phyloP scores from a whole-genome alignment of 306 rosid genomes.

The Pyrus pyrifolia region DNA sequence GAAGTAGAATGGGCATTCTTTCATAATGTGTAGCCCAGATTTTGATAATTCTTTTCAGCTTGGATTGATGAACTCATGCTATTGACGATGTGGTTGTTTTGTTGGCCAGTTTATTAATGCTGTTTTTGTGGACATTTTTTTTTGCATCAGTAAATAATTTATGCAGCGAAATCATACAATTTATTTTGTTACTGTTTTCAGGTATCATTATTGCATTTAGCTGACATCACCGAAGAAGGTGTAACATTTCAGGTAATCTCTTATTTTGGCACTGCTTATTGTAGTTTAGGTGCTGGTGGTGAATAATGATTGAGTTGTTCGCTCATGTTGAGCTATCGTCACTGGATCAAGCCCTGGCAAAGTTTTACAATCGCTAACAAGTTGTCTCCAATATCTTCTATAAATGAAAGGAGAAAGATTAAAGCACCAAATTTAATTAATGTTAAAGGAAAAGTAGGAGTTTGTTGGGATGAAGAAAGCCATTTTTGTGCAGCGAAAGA shows the following conservation, averaged over 20 bases:
- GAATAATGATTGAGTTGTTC: background rate
- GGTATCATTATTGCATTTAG: conserved; percentile 95
- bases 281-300: conserved; percentile 7
- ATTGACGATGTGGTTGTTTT: background rate
- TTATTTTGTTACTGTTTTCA: conserved; percentile 27
- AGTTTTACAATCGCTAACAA: background rate
- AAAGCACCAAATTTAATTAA: background rate
- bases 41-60: background rate
- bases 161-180: conserved; percentile 12
- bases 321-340: background rate
- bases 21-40: background rate
- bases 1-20: background rate
- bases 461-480: background rate
- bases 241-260: conserved; percentile 87
- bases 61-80: background rate
- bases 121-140: background rate
- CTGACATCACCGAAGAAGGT: conserved; percentile 95
- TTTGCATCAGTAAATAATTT: background rate
- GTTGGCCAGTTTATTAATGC: background rate
- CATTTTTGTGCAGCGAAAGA: background rate
- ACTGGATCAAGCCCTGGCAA: background rate
- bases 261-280: background rate
- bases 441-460: background rate
- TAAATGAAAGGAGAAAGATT: background rate
- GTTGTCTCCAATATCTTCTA: background rate